Percentiles rank a stretch among this genome's conserved stretches.
Evolutionary conservation across 192 early-diverging fungal genomes (phyloP).

Genomic region (Umbelopsis sp.): DNA sequence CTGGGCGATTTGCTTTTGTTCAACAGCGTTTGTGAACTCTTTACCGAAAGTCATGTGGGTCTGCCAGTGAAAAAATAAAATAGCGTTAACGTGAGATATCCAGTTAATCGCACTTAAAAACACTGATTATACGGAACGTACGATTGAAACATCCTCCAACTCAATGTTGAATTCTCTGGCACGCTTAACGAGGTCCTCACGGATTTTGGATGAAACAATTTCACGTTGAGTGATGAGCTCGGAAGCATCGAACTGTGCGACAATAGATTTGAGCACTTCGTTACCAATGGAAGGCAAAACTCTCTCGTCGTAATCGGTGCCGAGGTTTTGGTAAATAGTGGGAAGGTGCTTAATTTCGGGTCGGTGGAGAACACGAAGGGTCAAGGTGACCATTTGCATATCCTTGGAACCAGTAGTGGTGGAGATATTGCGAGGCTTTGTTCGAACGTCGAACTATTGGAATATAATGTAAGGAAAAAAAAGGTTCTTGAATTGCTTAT

Average conservation of each 20-base stretch:
- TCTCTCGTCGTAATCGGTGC: conserved; percentile 95
- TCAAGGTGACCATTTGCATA: conserved; percentile 98
- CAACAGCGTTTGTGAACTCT: conserved; percentile 98
- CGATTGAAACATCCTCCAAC: conserved; percentile 97
- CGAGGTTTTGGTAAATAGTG: conserved; percentile 87
- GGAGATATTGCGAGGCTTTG: conserved; percentile 94
- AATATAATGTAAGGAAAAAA: background rate
- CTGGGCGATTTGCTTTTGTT: conserved; percentile 98
- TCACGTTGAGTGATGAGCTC: conserved; percentile 99
- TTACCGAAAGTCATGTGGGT: conserved; percentile 99
- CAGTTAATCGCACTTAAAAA: background rate
- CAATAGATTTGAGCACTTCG: conserved; percentile 97
- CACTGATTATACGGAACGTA: conserved; percentile 40
- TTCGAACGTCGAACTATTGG: conserved; percentile 84
- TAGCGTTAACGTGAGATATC: background rate
- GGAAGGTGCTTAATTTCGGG: conserved; percentile 79
- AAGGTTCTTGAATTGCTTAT: background rate
- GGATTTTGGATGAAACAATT: conserved; percentile 86
- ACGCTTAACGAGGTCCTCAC: conserved; percentile 90
- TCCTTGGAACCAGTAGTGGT: conserved; percentile 99
- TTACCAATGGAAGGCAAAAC: conserved; percentile 98
- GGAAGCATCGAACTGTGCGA: conserved; percentile 97
- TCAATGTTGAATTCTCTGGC: conserved; percentile 95
- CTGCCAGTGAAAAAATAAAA: conserved; percentile 36
- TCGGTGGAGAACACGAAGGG: conserved; percentile 88